Evolutionary conservation across 2,329 filamentous ascomycete genomes (phyloP), one percentile per base, ranked within the genome.

Genomic region (Cercospora sojina): DNA sequence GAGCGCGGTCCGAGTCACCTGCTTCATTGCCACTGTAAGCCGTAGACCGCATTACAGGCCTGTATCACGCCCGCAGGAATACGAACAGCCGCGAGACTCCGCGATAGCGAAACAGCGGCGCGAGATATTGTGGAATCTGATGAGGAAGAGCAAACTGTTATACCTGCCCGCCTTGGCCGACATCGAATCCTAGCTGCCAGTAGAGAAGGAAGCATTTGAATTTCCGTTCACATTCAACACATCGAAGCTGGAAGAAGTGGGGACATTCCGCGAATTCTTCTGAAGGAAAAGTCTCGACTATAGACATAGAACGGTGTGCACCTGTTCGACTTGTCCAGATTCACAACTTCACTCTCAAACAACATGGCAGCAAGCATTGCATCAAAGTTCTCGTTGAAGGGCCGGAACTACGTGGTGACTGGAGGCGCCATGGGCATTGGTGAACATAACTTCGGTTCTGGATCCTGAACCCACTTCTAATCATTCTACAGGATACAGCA

Each of bases 381-480:
- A 25, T 47, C 64, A 25, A 71, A 69, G 49, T 72, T 74, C 61
- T 67, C 69, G 56, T 64, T 74, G 31, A 70, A 70, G 27, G 70
- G 69, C 43, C 70, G 69, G 27, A 71, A 68, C 47, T 74, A 72
- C 65, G 68, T 74, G 27, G 70, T 74, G 13, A 74, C 73, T 5
- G 73, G 73, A 25, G 73, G 73, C 23, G 73, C 72, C 1, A 72
- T 72, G 66, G 73, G 73, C 16, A 73, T 74, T 43, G 72, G 71
- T 67, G n/a, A n/a, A 62, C 20, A 29, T 12, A n/a, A n/a, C n/a
- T n/a, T n/a, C n/a, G n/a, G n/a, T n/a, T n/a, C n/a, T n/a, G n/a
- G n/a, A n/a, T n/a, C n/a, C n/a, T n/a, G n/a, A n/a, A n/a, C n/a
- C n/a, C n/a, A n/a, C 8, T n/a, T 43, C 62, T 58, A 10, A 64